phyloP scores from a whole-genome alignment of 176 grass and related monocot genomes.

The Pontederia crassipes region DNA sequence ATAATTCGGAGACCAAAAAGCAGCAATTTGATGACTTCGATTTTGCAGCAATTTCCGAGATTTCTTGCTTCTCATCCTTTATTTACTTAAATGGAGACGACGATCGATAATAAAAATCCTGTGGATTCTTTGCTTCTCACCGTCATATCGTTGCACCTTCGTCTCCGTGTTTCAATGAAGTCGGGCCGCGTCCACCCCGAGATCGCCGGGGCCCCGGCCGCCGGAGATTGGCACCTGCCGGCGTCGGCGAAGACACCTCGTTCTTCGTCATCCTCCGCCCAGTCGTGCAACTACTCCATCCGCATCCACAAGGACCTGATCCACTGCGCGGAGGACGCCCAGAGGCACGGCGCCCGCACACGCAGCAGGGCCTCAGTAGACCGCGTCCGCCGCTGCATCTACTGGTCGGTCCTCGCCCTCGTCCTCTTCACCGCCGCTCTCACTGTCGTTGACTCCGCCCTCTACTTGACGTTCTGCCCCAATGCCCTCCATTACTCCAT shows the following conservation, averaged over 20 bases:
- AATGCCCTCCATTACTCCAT: slow-evolving; percentile 27
- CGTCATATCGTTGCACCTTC: too few relatives aligned
- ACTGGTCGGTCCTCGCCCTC: slow-evolving; percentile 3
- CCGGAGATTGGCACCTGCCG: neutral
- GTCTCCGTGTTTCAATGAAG: neutral
- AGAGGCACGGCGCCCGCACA: slow-evolving; percentile 39
- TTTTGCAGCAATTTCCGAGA: too few relatives aligned
- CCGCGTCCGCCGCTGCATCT: slow-evolving; percentile 23
- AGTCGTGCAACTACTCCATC: slow-evolving; percentile 26
- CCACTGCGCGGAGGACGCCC: slow-evolving; percentile 51
- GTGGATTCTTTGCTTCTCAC: too few relatives aligned
- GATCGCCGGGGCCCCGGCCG: neutral
- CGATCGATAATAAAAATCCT: too few relatives aligned
- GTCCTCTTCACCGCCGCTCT: slow-evolving; percentile 25
- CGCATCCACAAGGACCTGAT: slow-evolving; percentile 65
- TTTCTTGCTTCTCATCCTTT: too few relatives aligned
- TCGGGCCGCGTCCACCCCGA: neutral
- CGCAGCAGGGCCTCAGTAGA: slow-evolving; percentile 18
- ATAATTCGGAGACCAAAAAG: too few relatives aligned
- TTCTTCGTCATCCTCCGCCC: neutral
- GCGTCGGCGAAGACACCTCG: neutral
- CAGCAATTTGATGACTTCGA: too few relatives aligned
- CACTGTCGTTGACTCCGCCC: neutral
- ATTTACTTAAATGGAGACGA: too few relatives aligned
- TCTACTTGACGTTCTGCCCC: slow-evolving; percentile 27